Evolutionary conservation across 768 basidiomycete genomes (phyloP).

Genomic region (Flagelloscypha sp.): DNA sequence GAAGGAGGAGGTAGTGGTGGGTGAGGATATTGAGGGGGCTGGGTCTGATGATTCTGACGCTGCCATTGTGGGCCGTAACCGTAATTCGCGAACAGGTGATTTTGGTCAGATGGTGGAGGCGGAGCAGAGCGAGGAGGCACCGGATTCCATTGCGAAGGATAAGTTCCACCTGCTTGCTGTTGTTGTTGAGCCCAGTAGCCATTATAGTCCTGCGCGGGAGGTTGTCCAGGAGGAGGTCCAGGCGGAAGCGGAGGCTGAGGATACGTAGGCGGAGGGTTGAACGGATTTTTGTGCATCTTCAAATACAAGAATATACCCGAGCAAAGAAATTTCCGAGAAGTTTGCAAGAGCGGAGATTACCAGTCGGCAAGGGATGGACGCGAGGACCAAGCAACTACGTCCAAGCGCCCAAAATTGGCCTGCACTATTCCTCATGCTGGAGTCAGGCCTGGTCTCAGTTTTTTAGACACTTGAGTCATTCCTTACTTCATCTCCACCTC

Average conservation of each 20-base stretch:
- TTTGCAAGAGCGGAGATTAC: too few relatives aligned
- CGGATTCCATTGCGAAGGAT: slow-evolving; percentile 61
- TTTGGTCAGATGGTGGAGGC: slow-evolving; percentile 74
- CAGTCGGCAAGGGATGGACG: too few relatives aligned
- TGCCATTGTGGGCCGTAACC: slow-evolving; percentile 76
- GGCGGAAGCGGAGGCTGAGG: slow-evolving; percentile 74
- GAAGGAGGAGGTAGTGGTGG: slow-evolving; percentile 45
- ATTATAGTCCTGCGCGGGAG: slow-evolving; percentile 62
- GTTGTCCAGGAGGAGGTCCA: slow-evolving; percentile 68
- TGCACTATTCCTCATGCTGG: too few relatives aligned
- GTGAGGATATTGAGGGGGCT: slow-evolving; percentile 39
- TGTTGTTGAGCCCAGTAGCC: slow-evolving; percentile 61
- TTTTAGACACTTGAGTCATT: too few relatives aligned
- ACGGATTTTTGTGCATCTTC: slow-evolving; percentile 79
- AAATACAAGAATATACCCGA: too few relatives aligned
- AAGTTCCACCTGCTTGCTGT: slow-evolving; percentile 41
- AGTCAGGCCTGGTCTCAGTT: too few relatives aligned
- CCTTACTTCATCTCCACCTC: too few relatives aligned
- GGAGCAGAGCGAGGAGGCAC: slow-evolving; percentile 57
- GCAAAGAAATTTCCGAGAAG: too few relatives aligned
- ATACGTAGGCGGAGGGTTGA: slow-evolving; percentile 61
- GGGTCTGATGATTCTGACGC: slow-evolving; percentile 55
- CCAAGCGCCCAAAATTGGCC: too few relatives aligned
- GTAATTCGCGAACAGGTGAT: slow-evolving; percentile 83
- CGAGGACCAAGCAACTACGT: too few relatives aligned